These are phyloP conservation scores for Laburnicola sp. DNA, from an alignment of 2,329 filamentous ascomycete species.

Conservation along the genomic window DNA sequence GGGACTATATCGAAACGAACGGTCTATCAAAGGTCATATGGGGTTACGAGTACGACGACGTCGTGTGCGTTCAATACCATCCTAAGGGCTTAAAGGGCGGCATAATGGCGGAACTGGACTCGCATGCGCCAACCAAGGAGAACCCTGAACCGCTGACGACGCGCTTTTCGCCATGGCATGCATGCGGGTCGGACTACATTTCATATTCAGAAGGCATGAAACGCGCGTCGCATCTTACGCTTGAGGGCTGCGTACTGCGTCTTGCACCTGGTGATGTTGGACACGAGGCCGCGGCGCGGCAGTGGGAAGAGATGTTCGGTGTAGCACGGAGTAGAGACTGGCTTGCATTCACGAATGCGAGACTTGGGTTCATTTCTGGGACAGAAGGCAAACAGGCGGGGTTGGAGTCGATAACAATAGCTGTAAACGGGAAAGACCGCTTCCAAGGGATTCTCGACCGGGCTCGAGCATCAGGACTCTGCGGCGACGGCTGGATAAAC, in stretches of 20 bases:
- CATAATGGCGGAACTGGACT: conserved; percentile 51
- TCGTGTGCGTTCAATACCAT: conserved; percentile 50
- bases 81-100: conserved; percentile 50
- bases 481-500: conserved; percentile 37
- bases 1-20: conserved; percentile 43
- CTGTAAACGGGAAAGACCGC: conserved; percentile 40
- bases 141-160: conserved; percentile 46
- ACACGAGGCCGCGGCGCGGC: conserved; percentile 41
- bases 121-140: conserved; percentile 35
- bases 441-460: conserved; percentile 39
- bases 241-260: conserved; percentile 43
- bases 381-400: conserved; percentile 41
- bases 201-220: conserved; percentile 46
- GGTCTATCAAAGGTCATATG: conserved; percentile 46
- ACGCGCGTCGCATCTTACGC: conserved; percentile 38
- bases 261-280: conserved; percentile 44
- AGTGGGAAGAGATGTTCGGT: conserved; percentile 49
- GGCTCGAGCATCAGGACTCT: conserved; percentile 36
- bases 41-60: conserved; percentile 38
- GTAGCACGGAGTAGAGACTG: conserved; percentile 47
- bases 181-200: conserved; percentile 44
- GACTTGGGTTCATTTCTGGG: conserved; percentile 44
- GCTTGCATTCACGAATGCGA: conserved; percentile 43
- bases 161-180: conserved; percentile 52
- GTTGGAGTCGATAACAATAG: conserved; percentile 45